Percentiles rank a stretch among this genome's conserved stretches.
Evolutionary conservation across 371 early-diverging fungal species (phyloP).

Genomic region (Mortierella sp.): DNA sequence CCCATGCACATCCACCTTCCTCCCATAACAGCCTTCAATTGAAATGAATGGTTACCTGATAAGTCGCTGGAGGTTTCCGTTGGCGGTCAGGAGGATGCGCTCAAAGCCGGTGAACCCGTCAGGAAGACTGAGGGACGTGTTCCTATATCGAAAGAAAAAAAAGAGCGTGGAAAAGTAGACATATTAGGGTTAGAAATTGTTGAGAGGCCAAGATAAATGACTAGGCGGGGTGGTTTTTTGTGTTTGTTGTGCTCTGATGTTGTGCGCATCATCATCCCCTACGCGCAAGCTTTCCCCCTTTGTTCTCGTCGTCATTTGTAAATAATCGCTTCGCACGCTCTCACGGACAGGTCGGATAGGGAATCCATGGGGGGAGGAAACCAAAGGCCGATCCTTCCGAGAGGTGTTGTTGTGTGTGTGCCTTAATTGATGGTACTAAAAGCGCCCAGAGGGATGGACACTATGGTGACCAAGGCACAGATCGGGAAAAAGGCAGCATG

Average conservation of each 20-base stretch:
- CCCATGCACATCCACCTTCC: too few species aligned
- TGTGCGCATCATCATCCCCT: neutral
- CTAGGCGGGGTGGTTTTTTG: neutral
- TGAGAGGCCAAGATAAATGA: neutral
- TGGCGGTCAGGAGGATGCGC: constrained; percentile 71
- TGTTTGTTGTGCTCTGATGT: neutral
- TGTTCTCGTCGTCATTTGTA: too few species aligned
- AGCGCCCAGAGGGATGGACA: neutral
- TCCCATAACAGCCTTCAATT: too few species aligned
- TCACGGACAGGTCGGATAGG: too few species aligned
- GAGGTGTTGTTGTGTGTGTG: too few species aligned
- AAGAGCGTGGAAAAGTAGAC: neutral
- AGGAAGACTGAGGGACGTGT: constrained; percentile 67
- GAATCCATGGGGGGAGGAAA: too few species aligned
- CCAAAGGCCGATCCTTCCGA: too few species aligned
- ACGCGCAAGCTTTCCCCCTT: too few species aligned
- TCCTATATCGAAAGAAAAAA: constrained; percentile 27
- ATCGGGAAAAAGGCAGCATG: neutral
- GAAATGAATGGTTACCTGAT: constrained; percentile 53
- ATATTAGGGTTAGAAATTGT: neutral
- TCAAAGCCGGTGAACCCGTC: constrained; percentile 67
- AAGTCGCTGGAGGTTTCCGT: constrained; percentile 74
- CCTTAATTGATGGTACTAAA: neutral
- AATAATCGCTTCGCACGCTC: too few species aligned
- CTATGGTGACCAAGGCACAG: neutral